These are phyloP conservation scores for Jimgerdemannia lactiflua DNA, from an alignment of 192 early-diverging fungal species.

Conservation along the genomic window DNA sequence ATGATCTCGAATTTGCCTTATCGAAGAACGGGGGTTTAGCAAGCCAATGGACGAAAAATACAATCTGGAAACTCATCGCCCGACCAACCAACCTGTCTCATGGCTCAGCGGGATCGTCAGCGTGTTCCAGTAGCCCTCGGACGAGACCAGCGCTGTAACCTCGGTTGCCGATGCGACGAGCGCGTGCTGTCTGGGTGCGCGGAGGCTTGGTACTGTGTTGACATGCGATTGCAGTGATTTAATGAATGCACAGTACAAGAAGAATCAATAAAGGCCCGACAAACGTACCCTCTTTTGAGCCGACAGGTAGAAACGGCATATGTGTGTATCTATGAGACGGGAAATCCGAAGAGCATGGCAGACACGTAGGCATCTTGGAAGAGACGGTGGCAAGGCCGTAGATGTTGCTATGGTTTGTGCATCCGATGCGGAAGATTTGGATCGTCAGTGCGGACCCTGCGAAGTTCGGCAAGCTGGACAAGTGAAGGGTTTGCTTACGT, in stretches of 20 bases:
- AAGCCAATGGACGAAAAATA: neutral
- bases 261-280: neutral
- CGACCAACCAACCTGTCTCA: constrained; percentile 17
- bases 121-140: constrained; percentile 31
- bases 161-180: constrained; percentile 30
- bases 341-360: constrained; percentile 25
- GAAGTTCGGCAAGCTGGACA: neutral
- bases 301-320: constrained; percentile 12
- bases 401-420: constrained; percentile 21
- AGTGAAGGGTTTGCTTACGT: neutral
- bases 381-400: constrained; percentile 22
- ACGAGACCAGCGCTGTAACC: constrained; percentile 25
- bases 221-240: neutral
- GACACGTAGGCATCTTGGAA: constrained; percentile 24
- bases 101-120: constrained; percentile 22
- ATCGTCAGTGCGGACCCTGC: neutral
- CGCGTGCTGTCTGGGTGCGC: constrained; percentile 16
- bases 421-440: neutral
- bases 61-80: neutral
- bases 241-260: neutral
- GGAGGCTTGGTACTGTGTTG: neutral
- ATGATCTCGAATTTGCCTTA: constrained; percentile 34
- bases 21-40: neutral
- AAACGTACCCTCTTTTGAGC: constrained; percentile 5
- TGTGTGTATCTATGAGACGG: constrained; percentile 24